These are phyloP conservation scores for Herpetomonas muscarum DNA, from an alignment of 208 protist species.

Conservation along the genomic window DNA sequence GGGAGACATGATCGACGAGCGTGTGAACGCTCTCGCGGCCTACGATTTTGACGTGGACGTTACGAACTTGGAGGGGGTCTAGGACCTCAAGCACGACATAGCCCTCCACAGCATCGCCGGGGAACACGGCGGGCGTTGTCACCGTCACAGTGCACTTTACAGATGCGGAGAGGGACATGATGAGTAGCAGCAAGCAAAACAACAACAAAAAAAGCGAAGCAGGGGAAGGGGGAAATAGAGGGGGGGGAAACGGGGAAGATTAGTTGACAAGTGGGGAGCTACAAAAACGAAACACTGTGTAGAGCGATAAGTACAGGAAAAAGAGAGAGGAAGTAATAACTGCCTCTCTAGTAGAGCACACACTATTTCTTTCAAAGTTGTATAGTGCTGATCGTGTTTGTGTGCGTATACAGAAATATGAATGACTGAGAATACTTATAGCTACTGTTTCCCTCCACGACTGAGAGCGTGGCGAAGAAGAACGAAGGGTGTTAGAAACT, in stretches of 20 bases:
- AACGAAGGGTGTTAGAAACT: too few species aligned
- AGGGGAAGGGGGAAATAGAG: not conserved
- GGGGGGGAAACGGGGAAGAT: not conserved
- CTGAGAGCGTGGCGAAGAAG: too few species aligned
- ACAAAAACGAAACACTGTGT: not conserved
- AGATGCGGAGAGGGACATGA: not conserved
- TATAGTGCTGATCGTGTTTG: too few species aligned
- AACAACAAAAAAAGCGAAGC: conserved; percentile 2
- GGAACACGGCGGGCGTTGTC: conserved; percentile 11
- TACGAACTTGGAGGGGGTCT: conserved; percentile 5
- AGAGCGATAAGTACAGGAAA: too few species aligned
- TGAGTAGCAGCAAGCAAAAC: not conserved
- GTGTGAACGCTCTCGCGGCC: conserved; percentile 21
- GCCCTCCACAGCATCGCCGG: conserved; percentile 21
- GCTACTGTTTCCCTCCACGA: too few species aligned
- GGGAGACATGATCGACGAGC: conserved; percentile 20
- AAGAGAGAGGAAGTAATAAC: too few species aligned
- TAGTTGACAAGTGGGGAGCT: not conserved
- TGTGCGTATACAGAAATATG: too few species aligned
- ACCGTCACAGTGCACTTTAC: conserved; percentile 5
- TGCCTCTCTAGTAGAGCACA: too few species aligned
- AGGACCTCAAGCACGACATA: conserved; percentile 6
- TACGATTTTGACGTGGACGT: conserved; percentile 28
- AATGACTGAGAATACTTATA: too few species aligned
- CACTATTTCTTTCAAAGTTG: too few species aligned